A percentile compares a stretch with the other conserved stretches of the same genome.
These are phyloP conservation scores for Xylariaceae sp. DNA, from an alignment of 2,329 filamentous ascomycete genomes.

Conservation along the genomic window DNA sequence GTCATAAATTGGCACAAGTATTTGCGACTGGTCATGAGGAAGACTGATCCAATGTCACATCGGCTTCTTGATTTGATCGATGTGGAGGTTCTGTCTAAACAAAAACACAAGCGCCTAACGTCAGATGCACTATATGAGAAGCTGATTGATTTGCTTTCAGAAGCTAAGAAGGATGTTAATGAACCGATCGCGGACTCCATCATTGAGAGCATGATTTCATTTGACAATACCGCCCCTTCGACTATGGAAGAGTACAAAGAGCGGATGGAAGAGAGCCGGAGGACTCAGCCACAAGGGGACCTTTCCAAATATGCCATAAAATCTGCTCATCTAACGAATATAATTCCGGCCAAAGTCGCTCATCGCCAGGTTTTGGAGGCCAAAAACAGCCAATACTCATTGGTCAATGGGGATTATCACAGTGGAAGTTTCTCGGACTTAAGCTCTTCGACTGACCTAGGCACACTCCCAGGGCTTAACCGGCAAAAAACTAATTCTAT, in stretches of 20 bases:
- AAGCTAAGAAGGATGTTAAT: conserved; percentile 2
- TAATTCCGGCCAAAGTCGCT: conserved; percentile 1
- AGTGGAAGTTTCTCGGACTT: background rate
- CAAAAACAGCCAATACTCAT: background rate
- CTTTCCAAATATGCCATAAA: conserved; percentile 1
- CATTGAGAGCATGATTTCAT: conserved; percentile 6
- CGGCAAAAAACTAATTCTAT: too few relatives aligned
- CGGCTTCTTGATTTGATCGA: conserved; percentile 25
- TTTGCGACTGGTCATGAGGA: conserved; percentile 15
- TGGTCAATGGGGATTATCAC: background rate
- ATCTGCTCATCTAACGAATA: conserved; percentile 10
- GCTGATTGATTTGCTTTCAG: background rate
- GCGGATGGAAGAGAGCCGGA: background rate
- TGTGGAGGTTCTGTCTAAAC: conserved; percentile 12
- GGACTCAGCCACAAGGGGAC: background rate
- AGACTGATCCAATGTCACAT: conserved; percentile 17
- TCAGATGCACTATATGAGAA: conserved; percentile 2
- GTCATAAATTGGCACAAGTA: conserved; percentile 23
- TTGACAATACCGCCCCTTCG: conserved; percentile 7
- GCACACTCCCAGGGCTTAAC: background rate
- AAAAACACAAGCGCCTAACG: conserved; percentile 1
- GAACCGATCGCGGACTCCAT: conserved; percentile 5
- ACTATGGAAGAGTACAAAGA: conserved; percentile 4
- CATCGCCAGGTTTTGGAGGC: conserved; percentile 8
- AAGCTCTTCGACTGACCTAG: background rate